Evolutionary conservation across 2,329 filamentous ascomycete species (phyloP).

Genomic region (Botrytis paeoniae): DNA sequence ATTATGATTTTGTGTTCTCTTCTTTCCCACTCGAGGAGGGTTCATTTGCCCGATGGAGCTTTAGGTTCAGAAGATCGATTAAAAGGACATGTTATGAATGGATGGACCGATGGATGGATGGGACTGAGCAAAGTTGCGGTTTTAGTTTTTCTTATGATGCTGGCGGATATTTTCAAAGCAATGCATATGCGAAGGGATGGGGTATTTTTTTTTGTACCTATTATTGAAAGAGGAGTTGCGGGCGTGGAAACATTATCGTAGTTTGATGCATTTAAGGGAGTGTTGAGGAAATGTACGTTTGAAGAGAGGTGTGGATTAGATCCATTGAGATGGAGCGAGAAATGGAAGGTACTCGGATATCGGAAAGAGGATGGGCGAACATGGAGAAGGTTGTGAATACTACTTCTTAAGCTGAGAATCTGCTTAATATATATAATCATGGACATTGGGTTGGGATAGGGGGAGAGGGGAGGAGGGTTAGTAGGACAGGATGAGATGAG

Average conservation of each 20-base stretch:
- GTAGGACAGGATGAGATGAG: not conserved
- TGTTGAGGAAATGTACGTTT: not conserved
- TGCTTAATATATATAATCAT: slow-evolving; percentile 21
- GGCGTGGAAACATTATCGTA: not conserved
- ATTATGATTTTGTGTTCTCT: slow-evolving; percentile 9
- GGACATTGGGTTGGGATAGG: not conserved
- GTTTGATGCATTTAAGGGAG: not conserved
- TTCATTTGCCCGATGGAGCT: not conserved
- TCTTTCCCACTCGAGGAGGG: not conserved
- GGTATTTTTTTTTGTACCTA: not conserved
- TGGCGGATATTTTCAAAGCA: slow-evolving; percentile 7
- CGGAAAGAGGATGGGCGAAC: not conserved
- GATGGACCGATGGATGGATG: not conserved
- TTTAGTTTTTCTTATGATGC: not conserved
- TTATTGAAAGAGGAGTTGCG: not conserved
- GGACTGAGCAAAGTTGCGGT: not conserved
- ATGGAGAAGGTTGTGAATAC: slow-evolving; percentile 12
- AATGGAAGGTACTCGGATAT: not conserved
- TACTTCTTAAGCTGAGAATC: slow-evolving; percentile 18
- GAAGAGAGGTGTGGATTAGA: slow-evolving; percentile 1
- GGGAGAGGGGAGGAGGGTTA: not conserved
- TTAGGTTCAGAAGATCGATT: not conserved
- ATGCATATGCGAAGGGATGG: not conserved
- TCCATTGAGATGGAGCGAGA: not conserved
- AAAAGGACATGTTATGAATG: not conserved